phyloP scores from a whole-genome alignment of 805 yeast species.

The Kodamaea hsintzibuensis region DNA sequence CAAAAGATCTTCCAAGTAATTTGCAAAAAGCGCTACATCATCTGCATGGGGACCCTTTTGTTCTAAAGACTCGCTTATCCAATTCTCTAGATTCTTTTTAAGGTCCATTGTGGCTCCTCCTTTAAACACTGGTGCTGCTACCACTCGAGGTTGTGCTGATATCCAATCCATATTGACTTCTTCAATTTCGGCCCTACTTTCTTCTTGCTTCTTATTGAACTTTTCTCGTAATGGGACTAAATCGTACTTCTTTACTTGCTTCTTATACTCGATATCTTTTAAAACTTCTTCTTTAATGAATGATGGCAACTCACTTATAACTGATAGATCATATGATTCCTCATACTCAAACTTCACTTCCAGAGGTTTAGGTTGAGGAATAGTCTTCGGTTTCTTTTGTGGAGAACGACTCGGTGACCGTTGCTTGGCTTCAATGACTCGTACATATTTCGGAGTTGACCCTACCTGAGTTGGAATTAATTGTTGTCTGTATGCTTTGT shows the following conservation, averaged over 20 bases:
- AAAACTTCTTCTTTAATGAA: conserved; percentile 36
- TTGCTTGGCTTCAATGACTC: conserved; percentile 30
- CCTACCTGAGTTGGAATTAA: conserved; percentile 34
- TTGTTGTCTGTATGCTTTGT: conserved; percentile 37
- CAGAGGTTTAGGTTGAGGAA: conserved; percentile 8
- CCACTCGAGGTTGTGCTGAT: conserved; percentile 15
- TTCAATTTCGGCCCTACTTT: conserved; percentile 13
- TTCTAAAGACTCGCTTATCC: conserved; percentile 27
- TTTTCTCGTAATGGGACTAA: conserved; percentile 30
- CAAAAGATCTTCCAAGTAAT: conserved; percentile 20
- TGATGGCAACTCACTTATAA: conserved; percentile 41
- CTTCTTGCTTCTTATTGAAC: conserved; percentile 16
- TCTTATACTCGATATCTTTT: conserved; percentile 34
- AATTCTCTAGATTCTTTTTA: conserved; percentile 19
- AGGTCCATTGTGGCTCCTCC: conserved; percentile 13
- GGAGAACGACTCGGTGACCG: conserved; percentile 26
- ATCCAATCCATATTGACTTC: conserved; percentile 25
- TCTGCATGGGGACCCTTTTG: conserved; percentile 39
- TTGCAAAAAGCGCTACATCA: conserved; percentile 25
- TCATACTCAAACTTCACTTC: conserved; percentile 21
- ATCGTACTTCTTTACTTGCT: conserved; percentile 25
- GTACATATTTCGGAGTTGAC: conserved; percentile 28
- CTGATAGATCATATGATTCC: conserved; percentile 35
- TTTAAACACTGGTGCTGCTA: conserved; percentile 11
- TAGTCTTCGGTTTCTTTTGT: conserved; percentile 14